A percentile compares a stretch with the other conserved stretches of the same genome.
phyloP scores from a whole-genome alignment of 495 filamentous ascomycete species.

The Cladorrhinum samala region DNA sequence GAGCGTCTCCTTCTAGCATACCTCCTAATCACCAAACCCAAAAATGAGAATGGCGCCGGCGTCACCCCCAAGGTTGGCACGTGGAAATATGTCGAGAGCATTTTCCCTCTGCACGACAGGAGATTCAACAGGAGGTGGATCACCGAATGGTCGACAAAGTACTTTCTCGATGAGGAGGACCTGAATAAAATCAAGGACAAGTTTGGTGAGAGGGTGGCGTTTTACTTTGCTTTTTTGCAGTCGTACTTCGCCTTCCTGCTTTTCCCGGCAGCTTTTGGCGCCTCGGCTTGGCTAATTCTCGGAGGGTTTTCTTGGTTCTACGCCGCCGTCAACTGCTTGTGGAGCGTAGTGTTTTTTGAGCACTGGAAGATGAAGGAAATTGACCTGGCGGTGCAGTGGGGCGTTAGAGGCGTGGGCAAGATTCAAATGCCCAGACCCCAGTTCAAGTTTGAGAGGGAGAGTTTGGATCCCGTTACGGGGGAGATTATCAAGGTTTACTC shows the following conservation, averaged over 20 bases:
- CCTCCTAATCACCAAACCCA: conserved; percentile 76
- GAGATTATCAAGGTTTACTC: conserved; percentile 76
- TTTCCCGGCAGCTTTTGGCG: conserved; percentile 79
- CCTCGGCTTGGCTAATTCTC: conserved; percentile 73
- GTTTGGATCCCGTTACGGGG: conserved; percentile 76
- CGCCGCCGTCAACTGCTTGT: conserved; percentile 71
- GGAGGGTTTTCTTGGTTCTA: conserved; percentile 82
- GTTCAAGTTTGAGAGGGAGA: conserved; percentile 71
- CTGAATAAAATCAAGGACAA: conserved; percentile 77
- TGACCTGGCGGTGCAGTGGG: conserved; percentile 87
- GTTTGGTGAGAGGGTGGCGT: conserved; percentile 91
- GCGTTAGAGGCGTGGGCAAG: conserved; percentile 77
- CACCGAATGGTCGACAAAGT: conserved; percentile 78
- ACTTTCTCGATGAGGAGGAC: conserved; percentile 69
- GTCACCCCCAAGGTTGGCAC: conserved; percentile 75
- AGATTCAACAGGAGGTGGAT: conserved; percentile 87
- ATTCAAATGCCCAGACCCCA: conserved; percentile 71
- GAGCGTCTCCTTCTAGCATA: conserved; percentile 83
- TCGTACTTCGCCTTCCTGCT: conserved; percentile 82
- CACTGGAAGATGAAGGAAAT: conserved; percentile 95
- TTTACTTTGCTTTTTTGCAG: conserved; percentile 95
- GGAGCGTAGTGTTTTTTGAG: conserved; percentile 88
- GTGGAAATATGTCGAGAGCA: conserved; percentile 77
- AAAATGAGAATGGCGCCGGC: conserved; percentile 78
- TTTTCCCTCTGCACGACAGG: conserved; percentile 88